phyloP scores from a whole-genome alignment of 257 asterid species.

The Nicotiana sylvestris region DNA sequence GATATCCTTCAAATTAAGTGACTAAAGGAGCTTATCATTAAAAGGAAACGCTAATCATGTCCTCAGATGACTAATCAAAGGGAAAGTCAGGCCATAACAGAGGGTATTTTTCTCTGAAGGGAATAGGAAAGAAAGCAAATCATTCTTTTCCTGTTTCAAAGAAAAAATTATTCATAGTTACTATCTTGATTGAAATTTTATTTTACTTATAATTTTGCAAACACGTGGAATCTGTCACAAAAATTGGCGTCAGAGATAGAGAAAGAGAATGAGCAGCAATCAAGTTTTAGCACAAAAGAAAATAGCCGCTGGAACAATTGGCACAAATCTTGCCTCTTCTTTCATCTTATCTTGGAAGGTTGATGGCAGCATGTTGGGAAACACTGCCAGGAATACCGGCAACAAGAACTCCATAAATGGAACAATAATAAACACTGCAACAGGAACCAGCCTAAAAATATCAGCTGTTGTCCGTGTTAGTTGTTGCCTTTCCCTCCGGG shows the following conservation, averaged over 20 bases:
- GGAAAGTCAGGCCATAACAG: background rate
- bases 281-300: constrained; percentile 1
- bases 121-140: background rate
- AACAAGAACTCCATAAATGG: constrained; percentile 93
- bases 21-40: background rate
- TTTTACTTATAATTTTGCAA: background rate
- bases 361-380: constrained; percentile 91
- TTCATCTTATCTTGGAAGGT: constrained; percentile 97
- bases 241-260: background rate
- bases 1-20: background rate
- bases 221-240: background rate
- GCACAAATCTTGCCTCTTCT: constrained; percentile 55
- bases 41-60: background rate
- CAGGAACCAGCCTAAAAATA: constrained; percentile 89
- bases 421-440: constrained; percentile 77
- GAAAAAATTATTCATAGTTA: background rate
- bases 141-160: background rate
- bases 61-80: background rate
- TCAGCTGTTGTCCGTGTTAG: constrained; percentile 92
- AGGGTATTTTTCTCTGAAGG: background rate
- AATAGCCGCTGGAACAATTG: background rate
- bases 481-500: constrained; percentile 91
- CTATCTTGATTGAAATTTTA: constrained; percentile 3
- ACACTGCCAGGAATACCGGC: constrained; percentile 73
- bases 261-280: background rate